These are phyloP conservation scores for Collybiopsis luxurians DNA, from an alignment of 768 basidiomycete species.

Conservation along the genomic window DNA sequence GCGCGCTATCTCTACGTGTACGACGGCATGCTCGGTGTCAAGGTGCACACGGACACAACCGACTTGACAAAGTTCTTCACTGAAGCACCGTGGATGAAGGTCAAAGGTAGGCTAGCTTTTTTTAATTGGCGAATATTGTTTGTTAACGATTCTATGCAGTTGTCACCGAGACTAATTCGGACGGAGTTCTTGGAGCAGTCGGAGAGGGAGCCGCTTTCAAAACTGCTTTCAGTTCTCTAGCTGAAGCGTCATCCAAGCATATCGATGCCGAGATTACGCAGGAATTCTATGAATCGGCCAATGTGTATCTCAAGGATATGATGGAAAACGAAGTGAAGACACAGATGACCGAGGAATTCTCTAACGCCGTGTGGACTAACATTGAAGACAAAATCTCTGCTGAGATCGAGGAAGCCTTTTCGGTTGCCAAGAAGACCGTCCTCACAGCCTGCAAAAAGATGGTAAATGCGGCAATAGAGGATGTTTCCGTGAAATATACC, in stretches of 20 bases:
- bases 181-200: background rate
- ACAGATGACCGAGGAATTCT: background rate
- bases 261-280: background rate
- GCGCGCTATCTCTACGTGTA: background rate
- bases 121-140: too few relatives aligned
- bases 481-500: background rate
- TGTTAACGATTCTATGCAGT: too few relatives aligned
- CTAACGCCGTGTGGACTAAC: background rate
- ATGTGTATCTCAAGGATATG: background rate
- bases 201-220: background rate
- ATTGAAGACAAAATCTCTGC: background rate
- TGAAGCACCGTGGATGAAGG: conserved; percentile 7
- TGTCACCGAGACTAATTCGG: conserved; percentile 2
- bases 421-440: background rate
- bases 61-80: conserved; percentile 1
- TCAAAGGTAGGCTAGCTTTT: too few relatives aligned
- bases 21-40: background rate
- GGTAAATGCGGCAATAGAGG: background rate
- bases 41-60: background rate
- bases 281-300: background rate
- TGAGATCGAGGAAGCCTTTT: background rate
- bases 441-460: background rate
- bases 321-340: background rate
- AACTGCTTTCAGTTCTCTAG: background rate
- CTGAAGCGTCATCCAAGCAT: background rate